Evolutionary conservation across 2,329 filamentous ascomycete genomes (phyloP), one percentile per base, ranked within the genome.

Genomic region (Orbilia ellipsospora): DNA sequence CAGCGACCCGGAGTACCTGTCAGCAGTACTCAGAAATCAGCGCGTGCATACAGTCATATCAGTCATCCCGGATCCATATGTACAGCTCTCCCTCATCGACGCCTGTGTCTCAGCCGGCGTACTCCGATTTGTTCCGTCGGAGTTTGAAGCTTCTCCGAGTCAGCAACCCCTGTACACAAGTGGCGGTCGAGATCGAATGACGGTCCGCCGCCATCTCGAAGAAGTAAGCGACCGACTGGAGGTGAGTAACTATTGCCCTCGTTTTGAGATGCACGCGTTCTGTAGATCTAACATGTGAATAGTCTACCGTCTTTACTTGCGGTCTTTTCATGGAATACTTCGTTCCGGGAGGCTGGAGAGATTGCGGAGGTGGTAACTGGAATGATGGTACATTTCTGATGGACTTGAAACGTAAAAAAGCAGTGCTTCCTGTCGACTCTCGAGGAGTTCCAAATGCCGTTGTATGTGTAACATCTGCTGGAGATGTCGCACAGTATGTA

Each of bases 321-420:
- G 78, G 78, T 42, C 40, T 79, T 20, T 79, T 79, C 48, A 78
- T 78, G 62, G 78, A 79, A 56, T 77, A 78, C 70, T 79, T 79
- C 59, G 67, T 59, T 44, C 78, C 78, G 45, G 78, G 78, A 4
- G 78, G 78, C 2, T 64, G 78, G 64, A 31, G 57, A 4, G 69
- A 40, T 1, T 78, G 74, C 18, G 73, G 73, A 4, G 67, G 74
- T 16, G 70, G 73, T 51, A 63, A 61, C 61, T 72, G 67, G 70
- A 62, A 77, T 16, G 77, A 78, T n/a, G 77, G 73, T 1, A 50
- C 66, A 18, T 76, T 78, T 36, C 52, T 79, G 48, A 52, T 78
- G 23, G 78, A 79, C 50, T 64, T 79, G 8, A 72, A 31, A 23
- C 70, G 60, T 8, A 76, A 60, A 23, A 79, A 67, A 36, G 78